Evolutionary conservation across 768 basidiomycete genomes (phyloP), one percentile per base, ranked within the genome.

Genomic region (Phallus indusiatus): DNA sequence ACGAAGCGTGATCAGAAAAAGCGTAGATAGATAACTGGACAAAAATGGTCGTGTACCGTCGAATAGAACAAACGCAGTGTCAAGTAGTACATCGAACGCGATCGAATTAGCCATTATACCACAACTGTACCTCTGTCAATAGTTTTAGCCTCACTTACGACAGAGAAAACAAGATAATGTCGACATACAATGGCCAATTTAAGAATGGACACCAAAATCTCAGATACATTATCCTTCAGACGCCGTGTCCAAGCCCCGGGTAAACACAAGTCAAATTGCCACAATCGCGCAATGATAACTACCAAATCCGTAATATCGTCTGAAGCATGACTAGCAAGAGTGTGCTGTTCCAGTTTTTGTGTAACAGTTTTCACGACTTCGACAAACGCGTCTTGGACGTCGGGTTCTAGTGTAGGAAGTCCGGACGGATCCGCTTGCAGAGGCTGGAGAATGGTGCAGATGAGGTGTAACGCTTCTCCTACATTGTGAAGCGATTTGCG

Each of bases 251-350:
- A 88, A 5, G 69, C 67, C 9, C 75, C 77, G 17, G 76, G 77
- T 65, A 89, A 85, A 21, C 85, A 82, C 8, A 90, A 73, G 66
- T 82, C 77, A 61, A 90, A 90, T 64, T 91, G 88, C 21, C 90
- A 64, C 16, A 90, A 71, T 1, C 88, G 82, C 1, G 81, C 78
- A 28, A 89, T 69, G 35, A 89, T 76, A 20, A 86, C 73, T 28
- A 81, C 70, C 12, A 73, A 72, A 48, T 79, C 73, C 0, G 76
- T 74, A 17, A 73, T 47, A 16, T 50, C 51, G n/a, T 53, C 24
- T 16, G 61, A 10, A 21, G 28, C 47, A 12, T 33, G 33, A 18
- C 56, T 58, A 17, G n/a, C 37, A 22, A 53, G 11, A 7, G 34
- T 54, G 22, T 52, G n/a, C n/a, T 61, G 50, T 8, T 68, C 66